These are phyloP conservation scores for Amylostereum chailletii DNA, from an alignment of 1,284 basidiomycete genomes.

Conservation along the genomic window DNA sequence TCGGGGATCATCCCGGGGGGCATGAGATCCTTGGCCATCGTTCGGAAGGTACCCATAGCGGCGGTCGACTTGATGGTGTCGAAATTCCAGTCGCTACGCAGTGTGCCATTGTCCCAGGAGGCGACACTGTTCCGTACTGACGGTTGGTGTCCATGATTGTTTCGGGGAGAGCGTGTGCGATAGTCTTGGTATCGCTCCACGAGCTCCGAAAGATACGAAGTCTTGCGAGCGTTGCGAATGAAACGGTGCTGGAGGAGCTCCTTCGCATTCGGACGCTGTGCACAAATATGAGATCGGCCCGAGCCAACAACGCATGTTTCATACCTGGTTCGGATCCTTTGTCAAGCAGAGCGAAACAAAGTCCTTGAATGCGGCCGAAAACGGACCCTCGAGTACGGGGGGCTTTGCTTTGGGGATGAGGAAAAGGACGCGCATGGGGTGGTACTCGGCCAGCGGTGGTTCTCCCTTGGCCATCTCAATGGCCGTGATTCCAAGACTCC, in stretches of 20 bases:
- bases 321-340: conserved; percentile 77
- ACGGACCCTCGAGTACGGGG: conserved; percentile 81
- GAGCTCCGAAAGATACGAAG: conserved; percentile 76
- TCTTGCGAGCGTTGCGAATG: conserved; percentile 77
- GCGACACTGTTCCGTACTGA: conserved; percentile 45
- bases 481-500: conserved; percentile 94
- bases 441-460: conserved; percentile 88
- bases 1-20: conserved; percentile 46
- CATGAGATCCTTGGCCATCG: conserved; percentile 57
- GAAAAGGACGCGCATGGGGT: conserved; percentile 94
- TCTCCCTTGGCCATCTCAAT: conserved; percentile 96
- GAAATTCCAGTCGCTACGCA: conserved; percentile 93
- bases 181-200: conserved; percentile 78
- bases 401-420: conserved; percentile 96
- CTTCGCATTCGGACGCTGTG: conserved; percentile 80
- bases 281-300: conserved; percentile 6
- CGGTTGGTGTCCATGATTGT: conserved; percentile 42
- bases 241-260: conserved; percentile 91
- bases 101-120: conserved; percentile 57
- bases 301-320: conserved; percentile 14
- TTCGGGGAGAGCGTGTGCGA: conserved; percentile 47
- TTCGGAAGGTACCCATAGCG: conserved; percentile 66
- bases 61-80: conserved; percentile 77
- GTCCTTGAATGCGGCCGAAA: conserved; percentile 84
- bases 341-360: conserved; percentile 89